Base-by-base conservation (phyloP, 179 eudicot genomes). In the Nepenthes alata region DNA sequence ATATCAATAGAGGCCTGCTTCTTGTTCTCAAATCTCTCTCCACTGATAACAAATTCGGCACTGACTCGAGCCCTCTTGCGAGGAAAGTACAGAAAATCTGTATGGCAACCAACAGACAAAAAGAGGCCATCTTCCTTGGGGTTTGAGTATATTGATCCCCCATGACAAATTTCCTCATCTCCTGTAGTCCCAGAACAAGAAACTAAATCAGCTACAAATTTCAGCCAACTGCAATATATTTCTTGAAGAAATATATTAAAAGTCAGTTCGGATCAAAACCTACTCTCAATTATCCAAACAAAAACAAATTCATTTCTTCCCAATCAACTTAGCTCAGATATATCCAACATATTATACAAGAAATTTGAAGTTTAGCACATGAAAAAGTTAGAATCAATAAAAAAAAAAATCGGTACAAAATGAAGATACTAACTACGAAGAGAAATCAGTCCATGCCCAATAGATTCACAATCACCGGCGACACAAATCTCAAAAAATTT, bases 31-130 rank as follows among this genome's bases (percentile, higher is more conserved):
- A 62, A 62, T 16, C 52, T 60, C 52, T 67, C 66, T 11, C 47
- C 78, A 11, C 61, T 57, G 35, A 64, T 16, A 11, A 80, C 71
- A 59, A 73, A 70, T 0, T 87, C 81, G 66, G 83, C 84, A 60
- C 45, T 75, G 72, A 83, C 58, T 6, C 95, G 80, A 36, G 91
- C 85, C 76, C 87, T 78, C 76, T 89, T 89, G 58, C 78, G 69
- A 53, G 91, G 83, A 56, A 74, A 72, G 80, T 69, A 87, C 15
- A 75, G 76, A 25, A 25, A 25, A 68, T 89, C 89, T 63, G 73
- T 73, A 53, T 75, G 81, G 69, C 68, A 73, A 6, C 83, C 80
- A 71, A 81, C 74, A 60, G 88, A 73, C 65, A 79, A 71, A 65
- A 74, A 65, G 38, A 53, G 73, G 68, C 81, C 82, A 11, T 83